Percentiles rank a stretch among this genome's conserved stretches.
Conservation (phyloP, 1,139 yeast species). For the Debaryomyces robertsiae region DNA sequence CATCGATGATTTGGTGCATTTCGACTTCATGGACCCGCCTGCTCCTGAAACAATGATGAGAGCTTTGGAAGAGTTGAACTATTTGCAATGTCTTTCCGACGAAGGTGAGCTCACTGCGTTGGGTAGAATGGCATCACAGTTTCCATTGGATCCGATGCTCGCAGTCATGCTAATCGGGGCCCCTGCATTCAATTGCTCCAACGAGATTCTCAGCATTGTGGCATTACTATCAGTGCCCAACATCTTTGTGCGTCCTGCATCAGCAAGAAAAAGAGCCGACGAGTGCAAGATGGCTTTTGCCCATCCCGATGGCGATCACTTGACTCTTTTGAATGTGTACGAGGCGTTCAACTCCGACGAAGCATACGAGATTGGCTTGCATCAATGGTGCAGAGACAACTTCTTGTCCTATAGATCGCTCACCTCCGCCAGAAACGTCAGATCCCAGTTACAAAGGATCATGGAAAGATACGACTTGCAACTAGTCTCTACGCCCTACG, state of each 20-base stretch:
- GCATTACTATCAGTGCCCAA: conserved; percentile 92
- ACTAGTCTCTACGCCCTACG: conserved; percentile 68
- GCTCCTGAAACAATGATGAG: conserved; percentile 99
- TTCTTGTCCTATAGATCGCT: conserved; percentile 83
- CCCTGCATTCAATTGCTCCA: conserved; percentile 81
- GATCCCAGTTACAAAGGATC: conserved; percentile 77
- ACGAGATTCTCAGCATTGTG: conserved; percentile 84
- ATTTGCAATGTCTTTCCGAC: conserved; percentile 85
- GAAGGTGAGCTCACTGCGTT: conserved; percentile 88
- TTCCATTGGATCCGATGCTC: conserved; percentile 94
- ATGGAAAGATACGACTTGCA: conserved; percentile 83
- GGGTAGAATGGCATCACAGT: conserved; percentile 87
- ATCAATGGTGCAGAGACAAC: conserved; percentile 91
- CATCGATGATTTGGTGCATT: conserved; percentile 93
- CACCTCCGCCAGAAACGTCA: conserved; percentile 79
- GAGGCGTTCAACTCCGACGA: conserved; percentile 80
- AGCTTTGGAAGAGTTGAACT: conserved; percentile 93
- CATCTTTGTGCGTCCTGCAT: conserved; percentile 91
- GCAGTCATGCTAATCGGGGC: conserved; percentile 92
- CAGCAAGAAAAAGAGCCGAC: conserved; percentile 88
- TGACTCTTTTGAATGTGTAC: conserved; percentile 85
- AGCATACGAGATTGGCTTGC: conserved; percentile 58
- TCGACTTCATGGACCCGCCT: conserved; percentile 99
- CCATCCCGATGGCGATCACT: conserved; percentile 94
- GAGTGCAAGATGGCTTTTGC: conserved; percentile 87